phyloP scores from a whole-genome alignment of 2,329 filamentous ascomycete genomes.

The Diaporthe nobilis region DNA sequence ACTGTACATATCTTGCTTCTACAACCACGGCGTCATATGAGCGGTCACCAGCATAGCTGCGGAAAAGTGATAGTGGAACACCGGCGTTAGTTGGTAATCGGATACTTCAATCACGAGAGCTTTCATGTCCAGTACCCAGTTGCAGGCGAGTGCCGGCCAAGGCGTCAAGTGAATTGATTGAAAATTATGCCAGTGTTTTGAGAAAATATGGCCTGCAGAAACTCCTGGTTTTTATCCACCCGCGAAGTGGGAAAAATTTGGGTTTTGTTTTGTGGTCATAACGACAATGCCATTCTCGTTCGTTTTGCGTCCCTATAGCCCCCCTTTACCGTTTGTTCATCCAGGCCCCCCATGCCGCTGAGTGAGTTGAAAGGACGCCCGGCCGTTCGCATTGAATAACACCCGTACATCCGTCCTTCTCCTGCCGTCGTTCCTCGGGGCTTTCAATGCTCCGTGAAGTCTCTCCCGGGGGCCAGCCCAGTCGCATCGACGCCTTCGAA shows the following conservation, averaged over 20 bases:
- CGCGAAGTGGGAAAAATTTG: conserved; percentile 5
- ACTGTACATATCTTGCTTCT: conserved; percentile 33
- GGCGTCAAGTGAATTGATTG: conserved; percentile 2
- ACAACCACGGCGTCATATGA: conserved; percentile 29
- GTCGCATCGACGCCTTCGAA: conserved; percentile 13
- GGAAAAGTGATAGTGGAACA: conserved; percentile 2
- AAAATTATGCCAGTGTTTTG: conserved; percentile 31
- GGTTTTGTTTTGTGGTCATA: conserved; percentile 24
- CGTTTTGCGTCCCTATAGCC: conserved; percentile 33
- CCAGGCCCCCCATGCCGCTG: conserved; percentile 17
- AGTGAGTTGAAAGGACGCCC: conserved; percentile 29
- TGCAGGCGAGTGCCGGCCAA: not conserved
- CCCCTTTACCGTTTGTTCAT: conserved; percentile 3
- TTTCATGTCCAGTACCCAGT: not conserved
- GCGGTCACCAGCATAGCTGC: conserved; percentile 36
- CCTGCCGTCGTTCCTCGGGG: not conserved
- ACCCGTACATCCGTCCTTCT: conserved; percentile 16
- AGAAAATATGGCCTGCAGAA: conserved; percentile 21
- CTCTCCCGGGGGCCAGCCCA: conserved; percentile 18
- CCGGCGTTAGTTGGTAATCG: conserved; percentile 15
- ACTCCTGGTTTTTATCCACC: conserved; percentile 30
- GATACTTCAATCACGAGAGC: conserved; percentile 3
- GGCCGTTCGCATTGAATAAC: conserved; percentile 23
- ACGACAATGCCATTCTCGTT: conserved; percentile 37
- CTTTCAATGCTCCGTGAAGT: conserved; percentile 1